A percentile compares a stretch with the other conserved stretches of the same genome.
These are phyloP conservation scores for Carex myosuroides DNA, from an alignment of 176 grass and related monocot species.

Conservation along the genomic window DNA sequence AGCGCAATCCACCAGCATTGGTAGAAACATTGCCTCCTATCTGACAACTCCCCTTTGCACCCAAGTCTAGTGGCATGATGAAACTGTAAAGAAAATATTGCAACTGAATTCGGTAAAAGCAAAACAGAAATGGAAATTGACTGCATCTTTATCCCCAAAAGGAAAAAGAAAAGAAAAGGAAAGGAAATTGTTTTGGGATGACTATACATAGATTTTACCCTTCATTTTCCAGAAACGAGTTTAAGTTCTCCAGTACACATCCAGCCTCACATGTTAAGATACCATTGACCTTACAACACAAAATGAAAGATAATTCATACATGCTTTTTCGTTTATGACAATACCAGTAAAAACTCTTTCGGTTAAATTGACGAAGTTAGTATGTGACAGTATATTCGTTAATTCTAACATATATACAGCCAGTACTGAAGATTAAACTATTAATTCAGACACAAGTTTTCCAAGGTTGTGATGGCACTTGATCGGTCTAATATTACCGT, in stretches of 20 bases:
- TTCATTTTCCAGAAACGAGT: constrained; percentile 73
- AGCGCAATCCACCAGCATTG: constrained; percentile 87
- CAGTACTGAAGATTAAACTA: background rate
- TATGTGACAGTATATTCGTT: constrained; percentile 14
- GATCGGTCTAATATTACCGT: background rate
- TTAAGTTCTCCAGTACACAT: constrained; percentile 87
- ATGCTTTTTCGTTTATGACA: constrained; percentile 1
- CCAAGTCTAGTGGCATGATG: constrained; percentile 97
- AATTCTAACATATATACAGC: background rate
- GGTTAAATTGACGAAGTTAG: background rate
- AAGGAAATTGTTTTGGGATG: background rate
- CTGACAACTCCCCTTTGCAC: constrained; percentile 95
- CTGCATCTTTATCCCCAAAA: no score
- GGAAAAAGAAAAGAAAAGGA: no score
- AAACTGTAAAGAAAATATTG: constrained; percentile 47
- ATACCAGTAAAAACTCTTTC: constrained; percentile 13
- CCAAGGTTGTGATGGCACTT: background rate
- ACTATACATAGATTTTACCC: constrained; percentile 44
- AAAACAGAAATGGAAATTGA: background rate
- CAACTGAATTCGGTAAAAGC: constrained; percentile 2
- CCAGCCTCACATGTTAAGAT: constrained; percentile 95
- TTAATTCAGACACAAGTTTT: background rate
- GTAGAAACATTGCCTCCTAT: constrained; percentile 96
- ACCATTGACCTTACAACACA: constrained; percentile 70
- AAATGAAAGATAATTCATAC: constrained; percentile 35